These are phyloP conservation scores for Phialophora expanda DNA, from an alignment of 2,329 filamentous ascomycete genomes.

Conservation along the genomic window DNA sequence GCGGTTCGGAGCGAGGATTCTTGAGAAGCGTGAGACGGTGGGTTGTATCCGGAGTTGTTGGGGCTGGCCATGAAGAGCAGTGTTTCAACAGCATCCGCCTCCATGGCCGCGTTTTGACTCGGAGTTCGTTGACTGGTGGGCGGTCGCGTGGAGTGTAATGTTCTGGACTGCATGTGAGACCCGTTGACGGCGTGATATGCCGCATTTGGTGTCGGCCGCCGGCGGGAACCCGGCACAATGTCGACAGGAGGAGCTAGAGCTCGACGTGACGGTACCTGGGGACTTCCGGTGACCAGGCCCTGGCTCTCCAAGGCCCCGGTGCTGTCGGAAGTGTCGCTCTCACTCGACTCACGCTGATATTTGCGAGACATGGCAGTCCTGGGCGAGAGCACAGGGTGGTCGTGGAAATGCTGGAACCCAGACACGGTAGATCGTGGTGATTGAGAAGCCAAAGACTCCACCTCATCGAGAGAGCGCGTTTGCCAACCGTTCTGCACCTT, in stretches of 20 bases:
- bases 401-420: constrained; percentile 60
- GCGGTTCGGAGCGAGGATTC: constrained; percentile 33
- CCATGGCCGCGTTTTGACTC: constrained; percentile 53
- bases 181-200: constrained; percentile 29
- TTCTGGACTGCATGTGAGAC: constrained; percentile 15
- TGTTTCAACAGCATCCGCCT: constrained; percentile 58
- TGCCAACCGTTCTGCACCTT: constrained; percentile 93
- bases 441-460: constrained; percentile 75
- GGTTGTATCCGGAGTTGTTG: constrained; percentile 52
- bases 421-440: constrained; percentile 65
- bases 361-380: constrained; percentile 48
- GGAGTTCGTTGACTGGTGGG: constrained; percentile 45
- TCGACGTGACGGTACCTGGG: constrained; percentile 25
- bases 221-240: constrained; percentile 47
- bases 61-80: constrained; percentile 58
- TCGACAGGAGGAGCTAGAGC: constrained; percentile 52
- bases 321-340: constrained; percentile 40
- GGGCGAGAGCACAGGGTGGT: constrained; percentile 58
- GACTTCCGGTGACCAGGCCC: constrained; percentile 23
- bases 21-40: constrained; percentile 44
- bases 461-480: constrained; percentile 74
- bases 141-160: constrained; percentile 27
- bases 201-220: constrained; percentile 48
- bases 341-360: constrained; percentile 36
- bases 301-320: constrained; percentile 30